phyloP scores from a whole-genome alignment of 2,329 filamentous ascomycete species.

The Colletotrichum limetticola region DNA sequence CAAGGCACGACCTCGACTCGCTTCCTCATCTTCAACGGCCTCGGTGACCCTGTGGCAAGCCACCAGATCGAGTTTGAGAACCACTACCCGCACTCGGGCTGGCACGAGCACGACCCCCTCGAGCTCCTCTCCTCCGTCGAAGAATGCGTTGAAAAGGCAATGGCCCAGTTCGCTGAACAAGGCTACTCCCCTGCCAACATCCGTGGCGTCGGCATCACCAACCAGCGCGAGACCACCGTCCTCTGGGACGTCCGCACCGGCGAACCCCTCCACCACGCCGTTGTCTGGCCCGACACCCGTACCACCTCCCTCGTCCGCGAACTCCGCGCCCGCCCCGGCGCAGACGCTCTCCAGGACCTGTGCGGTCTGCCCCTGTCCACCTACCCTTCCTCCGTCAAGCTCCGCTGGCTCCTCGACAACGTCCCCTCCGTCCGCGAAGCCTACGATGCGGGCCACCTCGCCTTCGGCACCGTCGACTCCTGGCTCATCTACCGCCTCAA shows the following conservation, averaged over 20 bases:
- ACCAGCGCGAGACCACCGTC: slow-evolving; percentile 88
- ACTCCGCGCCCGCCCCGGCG: slow-evolving; percentile 73
- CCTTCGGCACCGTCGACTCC: slow-evolving; percentile 88
- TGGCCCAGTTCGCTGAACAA: slow-evolving; percentile 75
- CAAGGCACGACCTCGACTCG: slow-evolving; percentile 90
- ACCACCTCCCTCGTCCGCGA: slow-evolving; percentile 79
- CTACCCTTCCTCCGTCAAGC: slow-evolving; percentile 87
- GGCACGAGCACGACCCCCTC: slow-evolving; percentile 89
- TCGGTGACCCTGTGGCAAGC: slow-evolving; percentile 80
- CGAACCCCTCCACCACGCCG: slow-evolving; percentile 83
- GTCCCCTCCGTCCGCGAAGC: slow-evolving; percentile 75
- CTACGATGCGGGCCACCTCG: slow-evolving; percentile 79
- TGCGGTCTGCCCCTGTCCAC: slow-evolving; percentile 89
- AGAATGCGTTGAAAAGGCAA: slow-evolving; percentile 81
- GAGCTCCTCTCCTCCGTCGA: slow-evolving; percentile 82
- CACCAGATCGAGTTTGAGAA: slow-evolving; percentile 91
- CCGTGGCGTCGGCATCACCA: slow-evolving; percentile 85
- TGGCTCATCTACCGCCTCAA: slow-evolving; percentile 91
- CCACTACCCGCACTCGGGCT: slow-evolving; percentile 87
- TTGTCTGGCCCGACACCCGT: slow-evolving; percentile 91
- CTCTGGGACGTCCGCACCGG: slow-evolving; percentile 87
- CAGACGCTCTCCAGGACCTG: slow-evolving; percentile 74
- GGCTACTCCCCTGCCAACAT: slow-evolving; percentile 77
- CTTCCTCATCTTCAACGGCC: slow-evolving; percentile 89
- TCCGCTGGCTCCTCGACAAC: slow-evolving; percentile 84